Evolutionary conservation across 495 filamentous ascomycete genomes (phyloP), one percentile per base, ranked within the genome.

Genomic region (Podospora tetraspora): DNA sequence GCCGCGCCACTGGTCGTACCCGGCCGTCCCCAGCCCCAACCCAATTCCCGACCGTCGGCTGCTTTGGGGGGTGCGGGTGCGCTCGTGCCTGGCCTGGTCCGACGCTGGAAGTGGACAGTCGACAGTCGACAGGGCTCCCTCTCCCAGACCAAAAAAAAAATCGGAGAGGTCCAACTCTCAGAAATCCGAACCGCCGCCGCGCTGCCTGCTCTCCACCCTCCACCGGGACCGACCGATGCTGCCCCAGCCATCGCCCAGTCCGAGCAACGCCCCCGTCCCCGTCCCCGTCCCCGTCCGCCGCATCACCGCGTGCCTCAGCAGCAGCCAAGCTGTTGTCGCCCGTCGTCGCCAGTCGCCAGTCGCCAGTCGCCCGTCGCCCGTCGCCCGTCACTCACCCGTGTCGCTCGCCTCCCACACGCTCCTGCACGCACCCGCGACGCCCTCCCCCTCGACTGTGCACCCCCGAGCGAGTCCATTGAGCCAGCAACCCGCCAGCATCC

Each of bases 171-270:
- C 71, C 70, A 76, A 71, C 71, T 34, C 3, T 10, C 71, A 27
- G 70, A 71, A 78, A 70, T 71, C 62, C 67, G 69, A 74, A 72
- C 73, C 66, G 66, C 71, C 72, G 71, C 65, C 72, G 66, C 69
- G 61, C 67, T 64, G 68, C 66, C n/a, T 72, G 27, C 27, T 27
- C 12, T 34, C 32, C 75, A 27, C 27, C 27, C 73, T 73, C 74
- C 69, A 63, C 68, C 65, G 72, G 56, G 19, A 63, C 75, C 69
- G 73, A 79, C 75, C 69, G 73, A 79, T 79, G 77, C 75, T 73
- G 69, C 71, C 72, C 78, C 76, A 79, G 75, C 77, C 76, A 77
- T 79, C 75, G 70, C 68, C 63, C 68, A 66, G 64, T 69, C 69
- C 75, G 76, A 72, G 70, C 74, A 30, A 69, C 76, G 71, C 77